Evolutionary conservation across 129 eudicot species (phyloP).

Genomic region (Lactuca sativa): DNA sequence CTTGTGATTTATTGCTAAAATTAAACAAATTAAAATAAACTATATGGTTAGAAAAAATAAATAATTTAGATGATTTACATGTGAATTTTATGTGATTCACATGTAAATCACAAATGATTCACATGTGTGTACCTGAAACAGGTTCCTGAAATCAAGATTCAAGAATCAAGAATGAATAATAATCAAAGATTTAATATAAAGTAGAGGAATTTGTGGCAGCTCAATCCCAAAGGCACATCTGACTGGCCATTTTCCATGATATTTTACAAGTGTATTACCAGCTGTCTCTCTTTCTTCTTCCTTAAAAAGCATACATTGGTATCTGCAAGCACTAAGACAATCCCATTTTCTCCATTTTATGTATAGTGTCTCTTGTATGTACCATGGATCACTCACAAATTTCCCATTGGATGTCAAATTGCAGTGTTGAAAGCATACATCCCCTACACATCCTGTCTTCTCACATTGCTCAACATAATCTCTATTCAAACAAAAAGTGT

Average conservation of each 20-base stretch:
- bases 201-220: slow-evolving; percentile 61
- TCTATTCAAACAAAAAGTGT: slow-evolving; percentile 47
- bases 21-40: too few species aligned
- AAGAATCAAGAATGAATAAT: not conserved
- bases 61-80: too few species aligned
- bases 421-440: slow-evolving; percentile 79
- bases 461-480: slow-evolving; percentile 82
- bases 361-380: slow-evolving; percentile 95
- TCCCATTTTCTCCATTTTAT: slow-evolving; percentile 95
- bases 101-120: too few species aligned
- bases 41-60: too few species aligned
- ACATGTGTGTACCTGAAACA: slow-evolving; percentile 34
- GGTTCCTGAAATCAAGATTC: slow-evolving; percentile 64
- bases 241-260: slow-evolving; percentile 97
- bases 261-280: slow-evolving; percentile 75
- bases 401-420: slow-evolving; percentile 72
- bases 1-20: too few species aligned
- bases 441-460: slow-evolving; percentile 88
- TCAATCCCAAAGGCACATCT: slow-evolving; percentile 82
- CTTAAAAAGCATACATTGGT: slow-evolving; percentile 82
- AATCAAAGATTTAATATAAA: not conserved
- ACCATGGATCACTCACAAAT: slow-evolving; percentile 76
- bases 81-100: too few species aligned
- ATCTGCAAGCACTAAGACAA: slow-evolving; percentile 87
- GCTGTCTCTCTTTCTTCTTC: slow-evolving; percentile 74